Evolutionary conservation across 441 rosid genomes (phyloP).

Genomic region (Lepidium campestre): DNA sequence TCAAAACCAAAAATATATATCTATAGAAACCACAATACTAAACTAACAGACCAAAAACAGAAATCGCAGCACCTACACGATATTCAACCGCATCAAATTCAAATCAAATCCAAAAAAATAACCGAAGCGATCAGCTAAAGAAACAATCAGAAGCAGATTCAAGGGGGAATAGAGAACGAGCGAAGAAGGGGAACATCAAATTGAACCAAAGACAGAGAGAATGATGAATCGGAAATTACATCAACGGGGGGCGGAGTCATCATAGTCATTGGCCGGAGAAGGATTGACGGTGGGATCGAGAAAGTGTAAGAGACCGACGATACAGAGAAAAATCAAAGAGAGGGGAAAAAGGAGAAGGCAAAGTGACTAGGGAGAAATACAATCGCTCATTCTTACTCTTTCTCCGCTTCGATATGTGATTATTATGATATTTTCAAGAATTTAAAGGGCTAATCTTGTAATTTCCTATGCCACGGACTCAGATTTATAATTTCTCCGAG

Average conservation of each 20-base stretch:
- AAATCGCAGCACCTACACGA: background rate
- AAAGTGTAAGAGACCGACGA: slow-evolving; percentile 7
- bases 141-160: slow-evolving; percentile 22
- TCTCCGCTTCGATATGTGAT: slow-evolving; percentile 16
- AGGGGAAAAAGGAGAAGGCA: slow-evolving; percentile 8
- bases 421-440: slow-evolving; percentile 19
- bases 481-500: slow-evolving; percentile 26
- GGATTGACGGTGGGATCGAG: slow-evolving; percentile 24
- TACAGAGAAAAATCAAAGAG: slow-evolving; percentile 26
- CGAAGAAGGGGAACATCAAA: background rate
- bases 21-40: slow-evolving; percentile 37
- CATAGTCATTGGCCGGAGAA: slow-evolving; percentile 60
- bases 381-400: slow-evolving; percentile 25
- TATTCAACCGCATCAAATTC: slow-evolving; percentile 7
- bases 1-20: slow-evolving; percentile 28
- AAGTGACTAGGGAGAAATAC: slow-evolving; percentile 23
- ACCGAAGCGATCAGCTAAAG: slow-evolving; percentile 13
- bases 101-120: slow-evolving; percentile 5
- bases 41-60: slow-evolving; percentile 10
- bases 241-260: slow-evolving; percentile 70
- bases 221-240: slow-evolving; percentile 35
- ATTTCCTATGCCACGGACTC: background rate
- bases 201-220: background rate
- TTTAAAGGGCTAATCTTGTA: slow-evolving; percentile 8
- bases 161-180: slow-evolving; percentile 12